These are phyloP conservation scores for Microthyrium microscopicum DNA, from an alignment of 2,329 filamentous ascomycete species.

Conservation along the genomic window DNA sequence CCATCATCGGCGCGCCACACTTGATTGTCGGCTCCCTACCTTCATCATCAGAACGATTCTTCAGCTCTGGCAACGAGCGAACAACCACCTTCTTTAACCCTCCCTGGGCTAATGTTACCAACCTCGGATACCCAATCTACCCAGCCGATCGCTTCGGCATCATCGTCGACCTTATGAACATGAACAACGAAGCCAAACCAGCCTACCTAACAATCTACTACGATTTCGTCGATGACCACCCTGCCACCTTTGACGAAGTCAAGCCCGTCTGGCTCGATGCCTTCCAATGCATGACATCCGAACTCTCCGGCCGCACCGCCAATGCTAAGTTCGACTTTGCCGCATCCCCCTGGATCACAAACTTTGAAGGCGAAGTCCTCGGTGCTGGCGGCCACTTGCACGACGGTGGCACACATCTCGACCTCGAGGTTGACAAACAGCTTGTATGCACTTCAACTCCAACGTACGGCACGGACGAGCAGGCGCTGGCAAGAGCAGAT, in stretches of 20 bases:
- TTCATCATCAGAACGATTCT: constrained; percentile 3
- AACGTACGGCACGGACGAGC: constrained; percentile 4
- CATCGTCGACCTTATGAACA: constrained; percentile 9
- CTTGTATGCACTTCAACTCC: constrained; percentile 1
- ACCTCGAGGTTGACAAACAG: constrained; percentile 3
- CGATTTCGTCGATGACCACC: constrained; percentile 5
- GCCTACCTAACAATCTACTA: constrained; percentile 7
- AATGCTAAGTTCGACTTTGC: constrained; percentile 3
- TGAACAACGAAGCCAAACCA: constrained; percentile 2
- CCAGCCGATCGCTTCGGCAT: constrained; percentile 4
- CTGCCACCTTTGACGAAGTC: constrained; percentile 1
- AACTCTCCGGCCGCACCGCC: not conserved
- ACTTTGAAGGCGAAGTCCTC: constrained; percentile 5
- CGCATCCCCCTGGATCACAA: constrained; percentile 4
- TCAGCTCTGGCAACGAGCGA: constrained; percentile 6
- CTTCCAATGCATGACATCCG: constrained; percentile 4
- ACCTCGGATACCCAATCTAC: constrained; percentile 6
- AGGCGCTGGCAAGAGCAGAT: constrained; percentile 1
- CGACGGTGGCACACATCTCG: constrained; percentile 5
- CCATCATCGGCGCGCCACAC: constrained; percentile 3
- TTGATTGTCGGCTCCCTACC: constrained; percentile 4
- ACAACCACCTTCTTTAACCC: constrained; percentile 3
- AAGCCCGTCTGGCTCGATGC: constrained; percentile 7
- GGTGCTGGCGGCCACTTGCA: constrained; percentile 6
- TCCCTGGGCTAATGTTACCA: not conserved